phyloP scores from a whole-genome alignment of 345 rosid genomes.

The Hypericum androsaemum region DNA sequence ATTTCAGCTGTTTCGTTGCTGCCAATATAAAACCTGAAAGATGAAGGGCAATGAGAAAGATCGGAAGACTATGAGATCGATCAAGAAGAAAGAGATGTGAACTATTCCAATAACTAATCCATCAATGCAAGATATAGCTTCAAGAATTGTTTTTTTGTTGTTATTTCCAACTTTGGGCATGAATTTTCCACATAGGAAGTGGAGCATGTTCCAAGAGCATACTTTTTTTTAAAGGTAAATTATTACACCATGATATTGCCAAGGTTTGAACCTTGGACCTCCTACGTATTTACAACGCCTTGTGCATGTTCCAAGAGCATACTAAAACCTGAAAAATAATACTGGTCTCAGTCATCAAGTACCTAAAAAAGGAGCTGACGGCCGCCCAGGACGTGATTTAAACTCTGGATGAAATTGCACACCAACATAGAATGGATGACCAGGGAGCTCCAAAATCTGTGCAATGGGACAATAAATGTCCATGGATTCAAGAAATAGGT shows the following conservation, averaged over 20 bases:
- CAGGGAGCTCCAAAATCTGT: constrained; percentile 26
- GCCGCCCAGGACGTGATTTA: constrained; percentile 26
- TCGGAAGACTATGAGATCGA: background rate
- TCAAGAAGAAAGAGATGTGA: background rate
- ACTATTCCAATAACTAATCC: background rate
- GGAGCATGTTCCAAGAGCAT: no score
- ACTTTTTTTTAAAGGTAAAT: no score
- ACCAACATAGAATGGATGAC: constrained; percentile 22
- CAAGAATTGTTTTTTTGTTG: no score
- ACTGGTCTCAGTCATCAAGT: constrained; percentile 4
- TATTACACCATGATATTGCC: no score
- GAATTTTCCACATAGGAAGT: no score
- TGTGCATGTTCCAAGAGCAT: no score
- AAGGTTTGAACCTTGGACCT: no score
- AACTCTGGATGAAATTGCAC: constrained; percentile 31
- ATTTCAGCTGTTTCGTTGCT: constrained; percentile 55
- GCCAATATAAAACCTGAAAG: constrained; percentile 71
- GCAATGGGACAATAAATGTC: constrained; percentile 1
- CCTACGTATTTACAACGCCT: no score
- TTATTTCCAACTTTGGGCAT: no score
- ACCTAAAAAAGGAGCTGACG: constrained; percentile 26
- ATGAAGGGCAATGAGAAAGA: constrained; percentile 3
- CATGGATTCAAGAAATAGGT: constrained; percentile 1
- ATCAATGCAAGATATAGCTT: no score
- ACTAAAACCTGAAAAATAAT: no score